Evolutionary conservation across 805 yeast genomes (phyloP).

Genomic region (Metschnikowia shivogae): DNA sequence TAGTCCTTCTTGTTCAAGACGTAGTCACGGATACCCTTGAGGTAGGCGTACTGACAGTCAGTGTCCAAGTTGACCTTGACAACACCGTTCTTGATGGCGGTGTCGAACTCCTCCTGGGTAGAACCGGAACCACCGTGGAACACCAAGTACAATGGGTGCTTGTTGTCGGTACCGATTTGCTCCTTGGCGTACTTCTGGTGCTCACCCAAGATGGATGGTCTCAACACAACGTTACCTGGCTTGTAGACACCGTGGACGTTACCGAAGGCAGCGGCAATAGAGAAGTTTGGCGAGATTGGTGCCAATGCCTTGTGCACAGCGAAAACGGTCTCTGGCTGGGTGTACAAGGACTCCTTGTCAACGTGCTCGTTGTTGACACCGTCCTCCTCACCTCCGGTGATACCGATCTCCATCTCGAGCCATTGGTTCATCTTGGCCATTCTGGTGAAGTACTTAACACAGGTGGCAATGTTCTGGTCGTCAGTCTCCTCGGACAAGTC

Average conservation of each 20-base stretch:
- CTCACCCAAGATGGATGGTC: constrained; percentile 90
- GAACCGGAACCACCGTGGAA: constrained; percentile 99
- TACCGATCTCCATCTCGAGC: constrained; percentile 99
- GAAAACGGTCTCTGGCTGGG: constrained; percentile 91
- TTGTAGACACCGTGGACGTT: constrained; percentile 99
- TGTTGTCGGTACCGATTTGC: constrained; percentile 49
- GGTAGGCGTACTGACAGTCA: constrained; percentile 98
- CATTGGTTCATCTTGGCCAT: constrained; percentile 93
- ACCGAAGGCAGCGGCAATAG: constrained; percentile 99
- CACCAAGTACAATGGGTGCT: constrained; percentile 86
- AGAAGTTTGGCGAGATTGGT: constrained; percentile 94
- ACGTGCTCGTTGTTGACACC: constrained; percentile 99
- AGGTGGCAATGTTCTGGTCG: constrained; percentile 90
- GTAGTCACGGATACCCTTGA: constrained; percentile 96
- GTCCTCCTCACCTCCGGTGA: constrained; percentile 99
- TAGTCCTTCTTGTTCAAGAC: constrained; percentile 94
- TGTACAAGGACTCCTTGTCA: constrained; percentile 81
- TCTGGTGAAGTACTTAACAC: constrained; percentile 92
- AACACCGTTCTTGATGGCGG: constrained; percentile 89
- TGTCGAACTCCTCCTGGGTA: constrained; percentile 82
- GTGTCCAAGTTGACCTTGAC: constrained; percentile 99
- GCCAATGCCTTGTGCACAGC: constrained; percentile 85
- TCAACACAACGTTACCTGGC: constrained; percentile 95
- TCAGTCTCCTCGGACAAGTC: constrained; percentile 96
- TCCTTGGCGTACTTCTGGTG: constrained; percentile 88